Evolutionary conservation across 1,284 basidiomycete genomes (phyloP).

Genomic region (Boletellus dicymbophilus): DNA sequence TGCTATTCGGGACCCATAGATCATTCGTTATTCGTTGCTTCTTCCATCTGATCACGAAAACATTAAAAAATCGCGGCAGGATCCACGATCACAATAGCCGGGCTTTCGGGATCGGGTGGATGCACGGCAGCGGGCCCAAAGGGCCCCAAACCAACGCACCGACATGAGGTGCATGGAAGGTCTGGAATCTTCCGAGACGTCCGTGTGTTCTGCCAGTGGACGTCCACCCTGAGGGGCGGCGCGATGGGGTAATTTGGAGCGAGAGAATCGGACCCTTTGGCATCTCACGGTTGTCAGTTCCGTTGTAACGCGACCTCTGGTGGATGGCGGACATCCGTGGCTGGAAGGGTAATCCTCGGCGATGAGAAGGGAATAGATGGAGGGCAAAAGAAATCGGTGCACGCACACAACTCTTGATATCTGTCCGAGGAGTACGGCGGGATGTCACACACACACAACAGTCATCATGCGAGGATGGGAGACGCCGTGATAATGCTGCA

Average conservation of each 20-base stretch:
- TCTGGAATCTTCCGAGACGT: conserved; percentile 1
- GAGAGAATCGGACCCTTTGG: not conserved
- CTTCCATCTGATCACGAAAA: conserved; percentile 8
- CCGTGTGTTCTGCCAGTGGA: conserved; percentile 2
- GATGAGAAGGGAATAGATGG: not conserved
- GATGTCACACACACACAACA: too few species aligned
- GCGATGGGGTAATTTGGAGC: not conserved
- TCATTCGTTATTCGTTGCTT: too few species aligned
- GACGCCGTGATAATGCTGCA: conserved; percentile 1
- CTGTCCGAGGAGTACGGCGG: too few species aligned
- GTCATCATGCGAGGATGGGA: not conserved
- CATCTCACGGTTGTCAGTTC: not conserved
- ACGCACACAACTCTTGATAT: conserved; percentile 4
- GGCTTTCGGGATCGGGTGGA: conserved; percentile 17
- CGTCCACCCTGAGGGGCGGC: conserved; percentile 6
- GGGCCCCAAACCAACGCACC: not conserved
- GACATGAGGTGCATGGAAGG: conserved; percentile 20
- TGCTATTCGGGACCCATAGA: conserved; percentile 10
- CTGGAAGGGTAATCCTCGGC: conserved; percentile 3
- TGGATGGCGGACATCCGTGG: conserved; percentile 13
- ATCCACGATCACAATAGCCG: conserved; percentile 7
- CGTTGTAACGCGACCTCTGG: not conserved
- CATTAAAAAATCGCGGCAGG: conserved; percentile 24
- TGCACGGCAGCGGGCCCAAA: conserved; percentile 4
- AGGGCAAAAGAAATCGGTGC: not conserved